Evolutionary conservation across 805 yeast genomes (phyloP).

Genomic region (Millerozyma acaciae): DNA sequence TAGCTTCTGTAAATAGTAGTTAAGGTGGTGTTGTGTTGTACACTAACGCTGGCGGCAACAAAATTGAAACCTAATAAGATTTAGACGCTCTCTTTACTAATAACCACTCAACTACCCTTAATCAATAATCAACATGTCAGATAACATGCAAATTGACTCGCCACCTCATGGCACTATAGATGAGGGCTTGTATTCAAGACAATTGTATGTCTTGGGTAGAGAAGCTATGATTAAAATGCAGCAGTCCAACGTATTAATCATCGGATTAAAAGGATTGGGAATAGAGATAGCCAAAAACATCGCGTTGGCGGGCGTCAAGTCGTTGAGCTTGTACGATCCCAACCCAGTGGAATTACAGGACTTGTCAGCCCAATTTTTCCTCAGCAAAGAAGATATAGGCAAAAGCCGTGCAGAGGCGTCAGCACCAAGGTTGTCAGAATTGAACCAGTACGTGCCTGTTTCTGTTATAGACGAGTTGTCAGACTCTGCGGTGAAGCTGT

Average conservation of each 20-base stretch:
- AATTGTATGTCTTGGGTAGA: constrained; percentile 91
- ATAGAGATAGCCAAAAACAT: constrained; percentile 95
- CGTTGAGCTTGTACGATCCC: constrained; percentile 83
- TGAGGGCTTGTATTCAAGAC: constrained; percentile 94
- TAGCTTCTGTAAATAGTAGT: no score
- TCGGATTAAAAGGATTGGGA: constrained; percentile 92
- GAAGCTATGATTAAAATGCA: constrained; percentile 99
- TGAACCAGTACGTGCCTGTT: constrained; percentile 89
- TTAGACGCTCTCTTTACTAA: no score
- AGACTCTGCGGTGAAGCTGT: constrained; percentile 51
- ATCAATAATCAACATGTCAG: constrained; percentile 15
- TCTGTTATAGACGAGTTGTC: constrained; percentile 55
- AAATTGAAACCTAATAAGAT: no score
- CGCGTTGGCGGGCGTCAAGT: constrained; percentile 95
- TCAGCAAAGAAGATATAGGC: constrained; percentile 70
- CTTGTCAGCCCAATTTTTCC: constrained; percentile 85
- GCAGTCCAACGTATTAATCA: constrained; percentile 81
- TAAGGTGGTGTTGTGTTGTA: no score
- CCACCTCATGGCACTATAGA: constrained; percentile 58
- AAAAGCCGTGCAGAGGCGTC: constrained; percentile 70
- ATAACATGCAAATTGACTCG: constrained; percentile 40
- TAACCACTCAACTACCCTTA: not conserved
- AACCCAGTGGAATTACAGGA: constrained; percentile 61
- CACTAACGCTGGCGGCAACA: no score
- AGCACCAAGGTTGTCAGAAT: constrained; percentile 66